Percentiles rank a stretch among this genome's conserved stretches.
These are phyloP conservation scores for Microbotryum lychnidis-dioicae DNA, from an alignment of 1,284 basidiomycete genomes.

Conservation along the genomic window DNA sequence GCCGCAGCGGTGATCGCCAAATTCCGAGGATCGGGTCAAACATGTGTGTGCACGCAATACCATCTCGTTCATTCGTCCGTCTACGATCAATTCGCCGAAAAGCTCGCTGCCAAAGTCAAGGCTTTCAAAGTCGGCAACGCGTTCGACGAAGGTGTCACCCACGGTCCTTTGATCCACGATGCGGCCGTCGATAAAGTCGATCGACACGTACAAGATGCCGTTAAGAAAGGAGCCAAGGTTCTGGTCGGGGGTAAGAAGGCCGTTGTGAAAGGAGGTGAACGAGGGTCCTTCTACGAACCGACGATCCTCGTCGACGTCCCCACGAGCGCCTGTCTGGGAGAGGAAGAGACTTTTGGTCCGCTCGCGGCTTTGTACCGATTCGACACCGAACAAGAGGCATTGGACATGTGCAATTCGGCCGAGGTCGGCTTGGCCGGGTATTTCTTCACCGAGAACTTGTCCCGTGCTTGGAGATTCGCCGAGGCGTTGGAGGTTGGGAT, in stretches of 20 bases:
- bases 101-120: slow-evolving; percentile 69
- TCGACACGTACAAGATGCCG: slow-evolving; percentile 75
- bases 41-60: slow-evolving; percentile 26
- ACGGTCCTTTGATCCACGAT: slow-evolving; percentile 85
- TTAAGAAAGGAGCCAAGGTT: slow-evolving; percentile 71
- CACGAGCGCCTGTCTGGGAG: not conserved
- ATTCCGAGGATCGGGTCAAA: slow-evolving; percentile 48
- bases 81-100: slow-evolving; percentile 77
- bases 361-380: slow-evolving; percentile 46
- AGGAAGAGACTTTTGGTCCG: slow-evolving; percentile 29
- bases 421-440: slow-evolving; percentile 84
- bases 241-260: slow-evolving; percentile 66
- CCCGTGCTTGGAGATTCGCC: slow-evolving; percentile 86
- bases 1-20: slow-evolving; percentile 51
- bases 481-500: slow-evolving; percentile 92
- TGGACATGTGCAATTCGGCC: slow-evolving; percentile 72
- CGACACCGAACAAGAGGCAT: slow-evolving; percentile 81
- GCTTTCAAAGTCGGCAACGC: slow-evolving; percentile 88
- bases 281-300: slow-evolving; percentile 1
- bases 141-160: slow-evolving; percentile 63
- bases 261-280: not conserved
- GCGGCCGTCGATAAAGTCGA: slow-evolving; percentile 78
- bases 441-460: slow-evolving; percentile 84
- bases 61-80: slow-evolving; percentile 47
- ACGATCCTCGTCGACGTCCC: slow-evolving; percentile 1